Conservation (phyloP, 2,329 filamentous ascomycete species). For the Exophiala phaeomuriformis region DNA sequence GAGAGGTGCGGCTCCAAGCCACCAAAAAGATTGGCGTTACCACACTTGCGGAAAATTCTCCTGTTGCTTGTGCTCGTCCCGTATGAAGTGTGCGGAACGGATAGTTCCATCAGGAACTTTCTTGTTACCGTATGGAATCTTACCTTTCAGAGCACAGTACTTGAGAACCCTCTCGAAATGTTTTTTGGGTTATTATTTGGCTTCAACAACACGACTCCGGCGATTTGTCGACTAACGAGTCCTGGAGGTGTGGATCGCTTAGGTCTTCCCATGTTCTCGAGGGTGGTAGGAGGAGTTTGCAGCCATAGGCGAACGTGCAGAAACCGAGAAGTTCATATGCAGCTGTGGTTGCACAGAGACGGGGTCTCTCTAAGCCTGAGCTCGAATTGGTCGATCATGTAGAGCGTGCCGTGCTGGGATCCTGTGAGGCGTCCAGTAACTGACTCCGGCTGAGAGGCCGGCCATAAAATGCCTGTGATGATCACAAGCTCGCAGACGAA, state of each 20-base stretch:
- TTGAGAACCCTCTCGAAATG: too few species aligned
- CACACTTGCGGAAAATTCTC: constrained; percentile 6
- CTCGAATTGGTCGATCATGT: neutral
- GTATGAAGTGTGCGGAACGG: neutral
- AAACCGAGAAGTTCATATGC: too few species aligned
- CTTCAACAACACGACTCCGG: too few species aligned
- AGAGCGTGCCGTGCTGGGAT: neutral
- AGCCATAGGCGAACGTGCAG: neutral
- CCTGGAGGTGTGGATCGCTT: neutral
- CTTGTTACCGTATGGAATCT: neutral
- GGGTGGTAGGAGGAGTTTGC: neutral
- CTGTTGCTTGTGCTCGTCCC: constrained; percentile 3
- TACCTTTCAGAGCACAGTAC: too few species aligned
- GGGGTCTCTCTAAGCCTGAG: neutral
- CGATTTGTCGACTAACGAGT: too few species aligned
- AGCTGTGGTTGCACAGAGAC: neutral
- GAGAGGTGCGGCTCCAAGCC: constrained; percentile 10
- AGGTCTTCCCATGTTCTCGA: neutral
- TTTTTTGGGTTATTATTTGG: too few species aligned
- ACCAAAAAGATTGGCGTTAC: constrained; percentile 15
- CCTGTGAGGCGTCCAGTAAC: neutral
- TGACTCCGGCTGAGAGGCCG: constrained; percentile 1
- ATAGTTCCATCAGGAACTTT: neutral
- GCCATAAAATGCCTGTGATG: constrained; percentile 11
- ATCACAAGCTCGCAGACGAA: constrained; percentile 19